These are phyloP conservation scores for baker's yeast (Saccharomyces cerevisiae) DNA, from an alignment of 805 yeast genomes.

Conservation along the genomic window DNA sequence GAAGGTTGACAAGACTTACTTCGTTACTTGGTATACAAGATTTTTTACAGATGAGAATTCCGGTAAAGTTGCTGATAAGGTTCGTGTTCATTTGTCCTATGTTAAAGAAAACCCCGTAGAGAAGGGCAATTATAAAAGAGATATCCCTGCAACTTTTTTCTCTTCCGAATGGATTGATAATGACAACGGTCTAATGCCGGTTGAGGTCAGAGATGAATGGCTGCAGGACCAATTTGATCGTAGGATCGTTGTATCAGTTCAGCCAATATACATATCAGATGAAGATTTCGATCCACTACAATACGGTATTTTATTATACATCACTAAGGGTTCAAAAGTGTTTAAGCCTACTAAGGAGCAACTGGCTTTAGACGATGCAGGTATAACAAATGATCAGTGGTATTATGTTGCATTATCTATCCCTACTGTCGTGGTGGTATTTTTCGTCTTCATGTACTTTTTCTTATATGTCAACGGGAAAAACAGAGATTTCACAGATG, in stretches of 20 bases:
- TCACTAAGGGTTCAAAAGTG: slow-evolving; percentile 36
- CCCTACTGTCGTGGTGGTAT: slow-evolving; percentile 57
- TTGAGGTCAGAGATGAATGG: slow-evolving; percentile 59
- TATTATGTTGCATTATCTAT: slow-evolving; percentile 59
- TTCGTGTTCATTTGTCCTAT: slow-evolving; percentile 58
- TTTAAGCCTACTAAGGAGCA: slow-evolving; percentile 37
- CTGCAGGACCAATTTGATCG: slow-evolving; percentile 44
- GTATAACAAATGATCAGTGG: slow-evolving; percentile 39
- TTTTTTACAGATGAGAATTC: slow-evolving; percentile 38
- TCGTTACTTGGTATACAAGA: slow-evolving; percentile 72
- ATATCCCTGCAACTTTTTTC: slow-evolving; percentile 43
- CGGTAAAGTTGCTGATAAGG: slow-evolving; percentile 45
- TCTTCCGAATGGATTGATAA: slow-evolving; percentile 64
- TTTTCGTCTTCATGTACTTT: slow-evolving; percentile 55
- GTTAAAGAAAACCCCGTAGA: slow-evolving; percentile 47
- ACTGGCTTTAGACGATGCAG: slow-evolving; percentile 37
- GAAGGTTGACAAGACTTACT: slow-evolving; percentile 56
- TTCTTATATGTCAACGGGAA: slow-evolving; percentile 49
- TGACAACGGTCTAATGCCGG: slow-evolving; percentile 54
- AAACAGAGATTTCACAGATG: slow-evolving; percentile 44
- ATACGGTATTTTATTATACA: slow-evolving; percentile 44
- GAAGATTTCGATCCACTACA: slow-evolving; percentile 54
- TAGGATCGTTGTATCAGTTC: slow-evolving; percentile 59
- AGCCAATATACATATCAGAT: slow-evolving; percentile 58
- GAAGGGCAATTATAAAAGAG: slow-evolving; percentile 50